Evolutionary conservation across 768 basidiomycete genomes (phyloP).

Genomic region (Lactarius akahatsu): DNA sequence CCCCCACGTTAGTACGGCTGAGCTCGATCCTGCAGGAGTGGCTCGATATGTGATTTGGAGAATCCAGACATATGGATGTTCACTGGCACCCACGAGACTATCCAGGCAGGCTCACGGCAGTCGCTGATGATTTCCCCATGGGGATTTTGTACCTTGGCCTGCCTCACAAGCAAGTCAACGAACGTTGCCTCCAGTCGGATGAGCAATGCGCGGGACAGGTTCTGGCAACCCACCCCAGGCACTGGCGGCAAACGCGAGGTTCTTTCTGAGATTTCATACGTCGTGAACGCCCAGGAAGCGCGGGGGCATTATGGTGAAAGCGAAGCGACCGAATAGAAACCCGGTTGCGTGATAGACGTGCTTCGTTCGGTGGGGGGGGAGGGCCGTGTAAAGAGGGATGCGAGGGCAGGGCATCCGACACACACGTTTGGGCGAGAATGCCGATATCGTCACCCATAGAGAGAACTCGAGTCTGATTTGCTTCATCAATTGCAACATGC

Average conservation of each 20-base stretch:
- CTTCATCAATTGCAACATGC: background rate
- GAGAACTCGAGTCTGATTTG: background rate
- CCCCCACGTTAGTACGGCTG: background rate
- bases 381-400: background rate
- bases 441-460: background rate
- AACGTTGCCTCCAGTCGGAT: background rate
- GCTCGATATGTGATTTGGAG: background rate
- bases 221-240: background rate
- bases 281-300: conserved; percentile 3
- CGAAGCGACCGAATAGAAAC: background rate
- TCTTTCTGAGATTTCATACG: background rate
- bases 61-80: background rate
- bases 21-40: background rate
- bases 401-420: background rate
- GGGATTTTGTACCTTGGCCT: background rate
- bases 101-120: background rate
- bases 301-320: background rate
- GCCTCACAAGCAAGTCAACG: background rate
- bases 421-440: background rate
- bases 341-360: background rate
- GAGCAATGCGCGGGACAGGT: background rate
- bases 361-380: background rate
- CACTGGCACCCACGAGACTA: background rate
- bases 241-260: background rate
- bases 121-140: conserved; percentile 3